Evolutionary conservation across 2,329 filamentous ascomycete species (phyloP).

Genomic region (Scedosporium dehoogii): DNA sequence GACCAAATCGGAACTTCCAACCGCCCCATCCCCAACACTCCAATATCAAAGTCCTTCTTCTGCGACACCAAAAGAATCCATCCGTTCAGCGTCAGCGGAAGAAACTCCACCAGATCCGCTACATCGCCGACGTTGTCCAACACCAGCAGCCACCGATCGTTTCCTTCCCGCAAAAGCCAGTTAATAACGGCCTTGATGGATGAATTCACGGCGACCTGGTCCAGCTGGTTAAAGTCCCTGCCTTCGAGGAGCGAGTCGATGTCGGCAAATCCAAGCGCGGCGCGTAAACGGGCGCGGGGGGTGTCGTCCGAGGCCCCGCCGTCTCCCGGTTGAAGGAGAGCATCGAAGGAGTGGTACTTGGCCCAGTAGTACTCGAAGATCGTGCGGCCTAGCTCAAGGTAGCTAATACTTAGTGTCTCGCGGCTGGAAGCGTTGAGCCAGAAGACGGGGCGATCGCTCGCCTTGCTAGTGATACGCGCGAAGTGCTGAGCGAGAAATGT

Average conservation of each 20-base stretch:
- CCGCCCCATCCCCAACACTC: neutral
- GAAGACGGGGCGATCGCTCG: slow-evolving; percentile 4
- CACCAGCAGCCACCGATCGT: slow-evolving; percentile 4
- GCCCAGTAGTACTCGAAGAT: slow-evolving; percentile 5
- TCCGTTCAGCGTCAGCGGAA: neutral
- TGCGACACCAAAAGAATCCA: neutral
- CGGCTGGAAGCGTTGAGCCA: slow-evolving; percentile 4
- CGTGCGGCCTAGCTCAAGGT: slow-evolving; percentile 2
- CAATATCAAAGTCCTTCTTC: neutral
- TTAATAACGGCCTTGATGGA: neutral
- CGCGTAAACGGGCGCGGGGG: neutral
- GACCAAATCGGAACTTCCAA: slow-evolving; percentile 1
- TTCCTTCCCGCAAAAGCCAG: slow-evolving; percentile 2
- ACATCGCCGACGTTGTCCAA: slow-evolving; percentile 2
- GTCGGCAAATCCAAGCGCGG: neutral
- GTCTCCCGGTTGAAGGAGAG: neutral
- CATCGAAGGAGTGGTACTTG: neutral
- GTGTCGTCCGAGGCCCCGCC: neutral
- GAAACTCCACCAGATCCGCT: neutral
- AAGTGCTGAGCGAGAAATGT: slow-evolving; percentile 1
- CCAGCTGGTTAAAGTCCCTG: neutral
- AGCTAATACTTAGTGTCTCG: slow-evolving; percentile 4
- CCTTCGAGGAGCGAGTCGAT: slow-evolving; percentile 1
- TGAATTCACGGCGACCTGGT: neutral
- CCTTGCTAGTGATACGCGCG: neutral